Percentiles rank a stretch among this genome's conserved stretches.
These are phyloP conservation scores for Candolleomyces eurysporus DNA, from an alignment of 768 basidiomycete genomes.

Conservation along the genomic window DNA sequence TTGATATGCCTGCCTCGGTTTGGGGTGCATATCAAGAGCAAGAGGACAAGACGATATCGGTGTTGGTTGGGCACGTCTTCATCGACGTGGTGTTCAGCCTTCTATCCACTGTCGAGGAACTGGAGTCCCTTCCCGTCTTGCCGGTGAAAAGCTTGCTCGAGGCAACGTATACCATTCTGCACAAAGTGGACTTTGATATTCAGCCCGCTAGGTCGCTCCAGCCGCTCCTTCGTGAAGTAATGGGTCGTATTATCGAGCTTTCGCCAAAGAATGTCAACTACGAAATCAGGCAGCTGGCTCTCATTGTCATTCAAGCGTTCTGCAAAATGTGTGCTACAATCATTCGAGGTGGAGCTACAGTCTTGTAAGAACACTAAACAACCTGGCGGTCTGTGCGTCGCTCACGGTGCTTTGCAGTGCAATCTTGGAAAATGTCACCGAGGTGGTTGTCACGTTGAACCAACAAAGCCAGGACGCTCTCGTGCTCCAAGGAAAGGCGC, in stretches of 20 bases:
- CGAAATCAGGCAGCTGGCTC: constrained; percentile 63
- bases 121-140: constrained; percentile 50
- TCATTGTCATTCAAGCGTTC: constrained; percentile 61
- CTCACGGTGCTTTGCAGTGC: constrained; percentile 32
- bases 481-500: constrained; percentile 52
- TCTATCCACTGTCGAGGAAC: constrained; percentile 44
- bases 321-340: constrained; percentile 58
- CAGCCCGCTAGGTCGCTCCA: constrained; percentile 33
- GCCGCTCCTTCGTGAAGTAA: constrained; percentile 48
- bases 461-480: constrained; percentile 58
- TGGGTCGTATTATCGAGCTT: constrained; percentile 49
- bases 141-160: constrained; percentile 63
- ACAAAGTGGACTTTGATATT: constrained; percentile 73
- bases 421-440: constrained; percentile 49
- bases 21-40: constrained; percentile 34
- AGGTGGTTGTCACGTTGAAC: constrained; percentile 45
- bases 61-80: constrained; percentile 62
- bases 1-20: constrained; percentile 46
- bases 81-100: constrained; percentile 58
- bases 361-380: constrained; percentile 34
- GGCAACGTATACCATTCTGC: constrained; percentile 59
- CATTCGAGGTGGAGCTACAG: constrained; percentile 33
- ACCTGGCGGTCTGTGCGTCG: neutral
- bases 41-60: constrained; percentile 40
- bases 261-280: constrained; percentile 56